Evolutionary conservation across 805 yeast genomes (phyloP).

Genomic region (Saccharomycopsis sp.): DNA sequence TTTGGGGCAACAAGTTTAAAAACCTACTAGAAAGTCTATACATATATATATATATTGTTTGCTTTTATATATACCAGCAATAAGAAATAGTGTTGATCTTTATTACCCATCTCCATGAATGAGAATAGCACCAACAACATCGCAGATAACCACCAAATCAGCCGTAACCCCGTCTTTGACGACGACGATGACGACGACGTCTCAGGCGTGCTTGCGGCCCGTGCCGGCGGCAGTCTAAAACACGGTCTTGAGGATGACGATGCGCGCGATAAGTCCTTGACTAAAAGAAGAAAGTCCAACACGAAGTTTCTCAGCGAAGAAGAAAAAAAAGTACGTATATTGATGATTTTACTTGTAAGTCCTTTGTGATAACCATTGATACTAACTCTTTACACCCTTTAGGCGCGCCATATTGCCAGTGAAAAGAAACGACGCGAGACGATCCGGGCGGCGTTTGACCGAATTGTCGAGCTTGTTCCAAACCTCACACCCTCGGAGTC

Average conservation of each 20-base stretch:
- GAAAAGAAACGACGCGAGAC: conserved; percentile 86
- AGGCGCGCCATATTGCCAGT: conserved; percentile 75
- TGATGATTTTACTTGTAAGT: neutral
- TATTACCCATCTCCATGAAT: neutral
- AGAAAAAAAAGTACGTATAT: conserved; percentile 15
- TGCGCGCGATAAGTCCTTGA: neutral
- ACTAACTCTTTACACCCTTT: neutral
- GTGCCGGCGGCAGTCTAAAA: neutral
- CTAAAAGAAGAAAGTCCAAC: conserved; percentile 3
- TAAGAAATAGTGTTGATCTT: neutral
- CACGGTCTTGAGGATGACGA: neutral
- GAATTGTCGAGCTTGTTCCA: conserved; percentile 70
- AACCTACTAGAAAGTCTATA: neutral
- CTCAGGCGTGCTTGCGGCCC: neutral
- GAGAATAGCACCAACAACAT: neutral
- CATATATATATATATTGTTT: neutral
- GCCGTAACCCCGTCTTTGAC: neutral
- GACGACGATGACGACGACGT: neutral
- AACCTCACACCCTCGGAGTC: conserved; percentile 61
- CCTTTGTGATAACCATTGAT: conserved; percentile 10
- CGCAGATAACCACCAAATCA: neutral
- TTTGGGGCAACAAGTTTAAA: neutral
- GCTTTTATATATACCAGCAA: neutral
- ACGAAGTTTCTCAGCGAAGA: conserved; percentile 12
- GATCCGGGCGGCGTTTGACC: conserved; percentile 75